These are phyloP conservation scores for Globisporangium cederbergense DNA, from an alignment of 352 stramenopile genomes.

Conservation along the genomic window DNA sequence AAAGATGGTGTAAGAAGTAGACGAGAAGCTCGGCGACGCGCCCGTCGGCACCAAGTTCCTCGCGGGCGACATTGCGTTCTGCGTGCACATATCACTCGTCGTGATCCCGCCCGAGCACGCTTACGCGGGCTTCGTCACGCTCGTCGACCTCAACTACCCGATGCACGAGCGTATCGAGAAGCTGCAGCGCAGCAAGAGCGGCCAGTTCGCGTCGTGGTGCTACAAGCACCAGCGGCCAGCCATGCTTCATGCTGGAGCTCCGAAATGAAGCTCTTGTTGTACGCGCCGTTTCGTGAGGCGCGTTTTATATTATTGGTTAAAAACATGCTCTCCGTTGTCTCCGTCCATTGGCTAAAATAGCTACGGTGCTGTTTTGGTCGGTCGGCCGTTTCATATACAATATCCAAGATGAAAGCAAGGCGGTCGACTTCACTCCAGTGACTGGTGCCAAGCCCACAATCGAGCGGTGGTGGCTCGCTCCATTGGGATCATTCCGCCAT, in stretches of 20 bases:
- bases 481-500: background rate
- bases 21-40: conserved; percentile 26
- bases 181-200: conserved; percentile 31
- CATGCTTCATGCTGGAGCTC: background rate
- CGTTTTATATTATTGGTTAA: conserved; percentile 4
- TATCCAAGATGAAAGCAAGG: background rate
- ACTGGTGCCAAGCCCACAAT: conserved; percentile 3
- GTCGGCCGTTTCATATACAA: background rate
- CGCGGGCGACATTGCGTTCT: conserved; percentile 40
- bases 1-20: conserved; percentile 17
- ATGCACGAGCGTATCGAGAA: conserved; percentile 23
- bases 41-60: conserved; percentile 35
- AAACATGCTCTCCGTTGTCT: background rate
- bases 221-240: background rate
- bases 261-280: no score
- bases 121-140: conserved; percentile 27
- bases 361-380: background rate
- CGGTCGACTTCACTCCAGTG: background rate
- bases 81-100: conserved; percentile 36
- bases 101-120: conserved; percentile 29
- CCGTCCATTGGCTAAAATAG: conserved; percentile 5
- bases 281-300: no score
- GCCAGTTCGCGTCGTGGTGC: conserved; percentile 24
- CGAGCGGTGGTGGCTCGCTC: background rate
- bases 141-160: conserved; percentile 18